Base-by-base conservation (phyloP, 495 filamentous ascomycete species). In the Pyronema domesticum region DNA sequence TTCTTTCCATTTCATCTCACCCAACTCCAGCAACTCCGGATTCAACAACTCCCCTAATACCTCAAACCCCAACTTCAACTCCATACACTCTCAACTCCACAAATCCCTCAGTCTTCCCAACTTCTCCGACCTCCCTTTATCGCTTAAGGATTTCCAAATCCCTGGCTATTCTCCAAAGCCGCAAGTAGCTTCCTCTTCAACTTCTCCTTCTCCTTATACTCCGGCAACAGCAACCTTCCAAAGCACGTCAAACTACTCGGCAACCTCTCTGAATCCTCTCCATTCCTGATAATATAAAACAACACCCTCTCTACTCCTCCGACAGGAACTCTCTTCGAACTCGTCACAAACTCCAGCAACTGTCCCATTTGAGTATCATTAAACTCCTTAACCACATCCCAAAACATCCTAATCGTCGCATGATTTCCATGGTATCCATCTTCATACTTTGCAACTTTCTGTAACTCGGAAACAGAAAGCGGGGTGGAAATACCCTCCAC, bases 321-420 rank as follows among this genome's bases (percentile, higher is more conserved):
- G 0, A 94, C 83, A 0, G 91, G 91, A 6, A 96, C 73, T 7
- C 91, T 78, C 66, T 94, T 88, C 66, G 81, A 89, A 3, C 88
- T 87, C 18, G 91, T 98, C 18, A 96, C 89, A 58, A 98, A 98
- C 65, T 95, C 88, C 53, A 98, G 72, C 46, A 98, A 71, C 61
- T 74, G 74, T 35, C 77, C 73, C 62, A 81, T 80, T 70, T 80
- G 78, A 46, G 74, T 74, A n/a, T 81, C 71, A 35, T 80, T 72
- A 64, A 80, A 94, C 7, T 65, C 59, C 53, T 74, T 76, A 6
- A 89, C 80, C 7, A 94, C 75, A 33, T 68, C 72, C 91, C 91
- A 98, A 68, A 98, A 95, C 55, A 85, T 76, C 4, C 71, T 62
- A 50, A 98, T 79, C 13, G 80, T 75, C 5, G 70, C 75, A 62